These are phyloP conservation scores for Plantago ovata DNA, from an alignment of 257 asterid species.

Conservation along the genomic window DNA sequence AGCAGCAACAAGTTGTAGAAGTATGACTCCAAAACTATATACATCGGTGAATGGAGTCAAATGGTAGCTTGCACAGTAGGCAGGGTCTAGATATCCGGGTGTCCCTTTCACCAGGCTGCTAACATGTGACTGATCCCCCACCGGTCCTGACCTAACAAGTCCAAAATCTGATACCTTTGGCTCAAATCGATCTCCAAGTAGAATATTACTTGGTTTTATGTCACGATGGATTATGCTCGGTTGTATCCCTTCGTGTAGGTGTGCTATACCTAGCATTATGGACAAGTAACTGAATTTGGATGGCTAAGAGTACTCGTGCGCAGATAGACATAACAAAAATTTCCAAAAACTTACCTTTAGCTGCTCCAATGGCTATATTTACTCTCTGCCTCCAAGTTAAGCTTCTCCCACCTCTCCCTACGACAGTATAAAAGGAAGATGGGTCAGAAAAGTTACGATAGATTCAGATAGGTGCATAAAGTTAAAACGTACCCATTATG, in stretches of 20 bases:
- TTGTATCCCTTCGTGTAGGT: conserved; percentile 53
- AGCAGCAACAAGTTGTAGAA: conserved; percentile 70
- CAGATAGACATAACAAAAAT: too few relatives aligned
- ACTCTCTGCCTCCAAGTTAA: conserved; percentile 82
- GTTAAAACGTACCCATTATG: conserved; percentile 43
- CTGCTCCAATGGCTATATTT: conserved; percentile 72
- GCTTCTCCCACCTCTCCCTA: conserved; percentile 61
- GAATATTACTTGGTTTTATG: conserved; percentile 69
- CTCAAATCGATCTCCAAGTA: conserved; percentile 60
- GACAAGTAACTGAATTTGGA: not conserved
- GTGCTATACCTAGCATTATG: conserved; percentile 52
- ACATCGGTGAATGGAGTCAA: conserved; percentile 65
- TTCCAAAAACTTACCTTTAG: conserved; percentile 58
- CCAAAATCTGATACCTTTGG: conserved; percentile 80
- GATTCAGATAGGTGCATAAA: too few relatives aligned
- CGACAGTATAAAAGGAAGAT: not conserved
- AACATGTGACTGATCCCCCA: conserved; percentile 68
- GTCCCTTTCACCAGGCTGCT: conserved; percentile 74
- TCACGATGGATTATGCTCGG: conserved; percentile 78
- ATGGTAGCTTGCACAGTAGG: conserved; percentile 61
- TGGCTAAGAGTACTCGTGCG: not conserved
- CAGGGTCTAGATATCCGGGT: conserved; percentile 82
- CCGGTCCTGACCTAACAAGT: conserved; percentile 62
- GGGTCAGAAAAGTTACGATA: not conserved
- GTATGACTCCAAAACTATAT: conserved; percentile 77